Evolutionary conservation across 805 yeast genomes (phyloP).

Genomic region (Wickerhamiella kazuoi): DNA sequence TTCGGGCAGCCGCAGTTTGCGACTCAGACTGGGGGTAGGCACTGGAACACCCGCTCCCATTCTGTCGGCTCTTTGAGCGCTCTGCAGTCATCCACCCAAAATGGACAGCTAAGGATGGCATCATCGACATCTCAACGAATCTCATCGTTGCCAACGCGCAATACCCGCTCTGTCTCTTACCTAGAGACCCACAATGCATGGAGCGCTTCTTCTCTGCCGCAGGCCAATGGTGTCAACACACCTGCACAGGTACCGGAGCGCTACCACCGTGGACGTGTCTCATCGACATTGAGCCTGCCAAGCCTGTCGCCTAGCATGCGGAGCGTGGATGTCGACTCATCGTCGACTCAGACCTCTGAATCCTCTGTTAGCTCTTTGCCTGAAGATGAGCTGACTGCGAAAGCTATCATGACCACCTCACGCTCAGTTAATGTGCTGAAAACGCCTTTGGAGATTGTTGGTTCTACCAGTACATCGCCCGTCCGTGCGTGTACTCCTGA

Average conservation of each 20-base stretch:
- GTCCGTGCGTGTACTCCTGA: too few relatives aligned
- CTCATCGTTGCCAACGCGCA: not conserved
- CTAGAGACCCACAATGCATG: not conserved
- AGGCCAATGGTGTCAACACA: not conserved
- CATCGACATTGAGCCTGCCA: conserved; percentile 2
- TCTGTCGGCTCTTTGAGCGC: not conserved
- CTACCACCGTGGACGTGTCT: conserved; percentile 6
- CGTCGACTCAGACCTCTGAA: conserved; percentile 7
- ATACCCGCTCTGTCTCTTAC: not conserved
- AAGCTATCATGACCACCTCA: too few relatives aligned
- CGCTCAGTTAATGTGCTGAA: too few relatives aligned
- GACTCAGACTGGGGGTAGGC: too few relatives aligned
- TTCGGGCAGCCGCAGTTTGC: too few relatives aligned
- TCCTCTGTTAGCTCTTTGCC: conserved; percentile 3
- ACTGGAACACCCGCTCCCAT: not conserved
- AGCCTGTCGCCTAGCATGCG: conserved; percentile 5
- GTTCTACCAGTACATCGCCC: too few relatives aligned
- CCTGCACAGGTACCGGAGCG: conserved; percentile 5
- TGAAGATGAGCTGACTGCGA: conserved; percentile 4
- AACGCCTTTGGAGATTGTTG: too few relatives aligned
- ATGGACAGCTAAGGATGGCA: not conserved
- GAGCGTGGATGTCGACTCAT: conserved; percentile 7
- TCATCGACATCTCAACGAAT: not conserved
- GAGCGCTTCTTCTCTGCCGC: too few relatives aligned
- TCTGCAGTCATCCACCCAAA: not conserved